Percentiles rank a stretch among this genome's conserved stretches.
Evolutionary conservation across 2,329 filamentous ascomycete species (phyloP).

Genomic region (Trichoderma breve): DNA sequence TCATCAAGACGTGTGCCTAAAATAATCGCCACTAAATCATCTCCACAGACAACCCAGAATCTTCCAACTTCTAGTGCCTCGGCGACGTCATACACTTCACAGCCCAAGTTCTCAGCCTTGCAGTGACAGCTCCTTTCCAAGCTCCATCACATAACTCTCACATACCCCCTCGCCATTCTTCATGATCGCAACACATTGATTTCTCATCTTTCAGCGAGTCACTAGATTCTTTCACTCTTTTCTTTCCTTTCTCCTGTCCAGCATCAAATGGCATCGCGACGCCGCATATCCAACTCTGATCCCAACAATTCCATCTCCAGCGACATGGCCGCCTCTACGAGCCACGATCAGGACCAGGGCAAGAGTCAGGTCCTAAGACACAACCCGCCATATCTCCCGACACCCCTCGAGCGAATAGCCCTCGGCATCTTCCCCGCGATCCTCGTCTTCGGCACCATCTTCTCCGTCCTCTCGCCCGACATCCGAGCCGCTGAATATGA

Average conservation of each 20-base stretch:
- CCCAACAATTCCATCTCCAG: conserved; percentile 1
- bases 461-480: conserved; percentile 72
- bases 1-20: neutral
- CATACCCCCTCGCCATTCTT: neutral
- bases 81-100: conserved; percentile 11
- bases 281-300: neutral
- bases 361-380: conserved; percentile 31
- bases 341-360: conserved; percentile 21
- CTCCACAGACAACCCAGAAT: conserved; percentile 4
- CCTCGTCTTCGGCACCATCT: conserved; percentile 78
- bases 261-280: conserved; percentile 7
- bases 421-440: conserved; percentile 73
- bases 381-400: conserved; percentile 64
- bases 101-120: conserved; percentile 1
- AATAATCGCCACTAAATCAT: neutral
- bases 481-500: conserved; percentile 65
- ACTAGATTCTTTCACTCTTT: neutral
- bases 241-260: neutral
- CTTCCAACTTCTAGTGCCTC: neutral
- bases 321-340: conserved; percentile 4
- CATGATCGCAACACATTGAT: neutral
- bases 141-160: neutral
- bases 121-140: neutral
- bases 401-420: conserved; percentile 62
- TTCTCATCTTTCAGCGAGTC: neutral